A percentile compares a stretch with the other conserved stretches of the same genome.
Conservation (phyloP, 1,139 yeast genomes). For the Debaryomycetaceae sp. region DNA sequence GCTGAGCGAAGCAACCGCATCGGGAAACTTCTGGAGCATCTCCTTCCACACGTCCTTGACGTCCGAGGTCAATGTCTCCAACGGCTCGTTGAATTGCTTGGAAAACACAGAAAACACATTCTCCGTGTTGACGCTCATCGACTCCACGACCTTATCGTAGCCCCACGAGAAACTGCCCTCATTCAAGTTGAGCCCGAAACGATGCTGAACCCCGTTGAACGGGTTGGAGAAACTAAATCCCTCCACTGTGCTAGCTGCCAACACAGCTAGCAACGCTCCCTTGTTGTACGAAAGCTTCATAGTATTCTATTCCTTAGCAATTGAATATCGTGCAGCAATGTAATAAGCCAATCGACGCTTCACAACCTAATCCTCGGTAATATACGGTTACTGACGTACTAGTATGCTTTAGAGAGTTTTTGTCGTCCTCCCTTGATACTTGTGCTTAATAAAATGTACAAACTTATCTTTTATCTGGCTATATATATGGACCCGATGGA, state of each 20-base stretch:
- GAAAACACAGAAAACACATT: conserved; percentile 29
- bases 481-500: background rate
- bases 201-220: conserved; percentile 25
- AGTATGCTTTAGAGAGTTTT: too few species aligned
- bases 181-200: conserved; percentile 19
- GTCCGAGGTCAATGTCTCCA: conserved; percentile 44
- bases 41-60: conserved; percentile 57
- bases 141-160: conserved; percentile 12
- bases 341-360: too few species aligned
- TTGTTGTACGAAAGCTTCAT: conserved; percentile 29
- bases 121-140: background rate
- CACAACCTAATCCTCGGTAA: too few species aligned
- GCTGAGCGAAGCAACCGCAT: conserved; percentile 44
- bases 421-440: too few species aligned
- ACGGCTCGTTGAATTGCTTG: conserved; percentile 42
- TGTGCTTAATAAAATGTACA: too few species aligned
- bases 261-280: conserved; percentile 22
- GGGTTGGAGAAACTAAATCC: conserved; percentile 33
- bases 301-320: background rate
- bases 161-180: conserved; percentile 12
- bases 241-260: conserved; percentile 16
- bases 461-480: background rate
- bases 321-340: background rate
- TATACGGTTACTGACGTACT: too few species aligned
- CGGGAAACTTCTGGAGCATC: conserved; percentile 56